Conservation (phyloP, 805 yeast species). For the Kuraishia floccosa region DNA sequence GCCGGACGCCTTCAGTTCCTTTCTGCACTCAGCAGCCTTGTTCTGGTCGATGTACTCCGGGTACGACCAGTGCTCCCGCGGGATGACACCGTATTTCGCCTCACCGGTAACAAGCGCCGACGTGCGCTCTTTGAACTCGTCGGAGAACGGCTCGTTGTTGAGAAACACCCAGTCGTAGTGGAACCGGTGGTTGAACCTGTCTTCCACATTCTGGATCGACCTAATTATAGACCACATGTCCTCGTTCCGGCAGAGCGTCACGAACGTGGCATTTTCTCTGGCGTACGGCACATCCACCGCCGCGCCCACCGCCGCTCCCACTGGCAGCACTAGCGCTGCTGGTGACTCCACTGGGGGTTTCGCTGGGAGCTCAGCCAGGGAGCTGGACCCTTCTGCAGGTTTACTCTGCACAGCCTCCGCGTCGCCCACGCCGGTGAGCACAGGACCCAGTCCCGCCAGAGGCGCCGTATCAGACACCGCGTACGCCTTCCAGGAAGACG, state of each 20-base stretch:
- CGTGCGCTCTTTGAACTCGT: slow-evolving; percentile 23
- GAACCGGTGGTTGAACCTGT: slow-evolving; percentile 22
- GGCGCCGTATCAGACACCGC: too few species aligned
- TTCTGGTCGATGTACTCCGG: slow-evolving; percentile 29
- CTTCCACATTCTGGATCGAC: slow-evolving; percentile 23
- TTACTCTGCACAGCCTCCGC: too few species aligned
- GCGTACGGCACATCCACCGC: slow-evolving; percentile 1
- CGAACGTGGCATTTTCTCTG: slow-evolving; percentile 51
- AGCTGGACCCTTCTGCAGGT: too few species aligned
- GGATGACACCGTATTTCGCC: slow-evolving; percentile 29
- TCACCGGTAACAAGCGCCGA: slow-evolving; percentile 25
- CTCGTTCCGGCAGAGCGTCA: slow-evolving; percentile 26
- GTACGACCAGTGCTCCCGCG: slow-evolving; percentile 32
- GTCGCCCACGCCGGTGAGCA: too few species aligned
- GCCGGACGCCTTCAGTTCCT: slow-evolving; percentile 17
- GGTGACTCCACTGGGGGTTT: too few species aligned
- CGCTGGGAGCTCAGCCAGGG: too few species aligned
- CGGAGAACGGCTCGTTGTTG: slow-evolving; percentile 32
- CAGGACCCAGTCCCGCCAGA: too few species aligned
- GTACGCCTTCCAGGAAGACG: too few species aligned
- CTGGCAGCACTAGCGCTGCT: too few species aligned
- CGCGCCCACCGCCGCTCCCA: too few species aligned
- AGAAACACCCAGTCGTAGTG: slow-evolving; percentile 34
- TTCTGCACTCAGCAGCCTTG: slow-evolving; percentile 18
- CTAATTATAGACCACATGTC: slow-evolving; percentile 24